Base-by-base conservation (phyloP, 202 grass and related monocot genomes). In the Elaeis oleifera region DNA sequence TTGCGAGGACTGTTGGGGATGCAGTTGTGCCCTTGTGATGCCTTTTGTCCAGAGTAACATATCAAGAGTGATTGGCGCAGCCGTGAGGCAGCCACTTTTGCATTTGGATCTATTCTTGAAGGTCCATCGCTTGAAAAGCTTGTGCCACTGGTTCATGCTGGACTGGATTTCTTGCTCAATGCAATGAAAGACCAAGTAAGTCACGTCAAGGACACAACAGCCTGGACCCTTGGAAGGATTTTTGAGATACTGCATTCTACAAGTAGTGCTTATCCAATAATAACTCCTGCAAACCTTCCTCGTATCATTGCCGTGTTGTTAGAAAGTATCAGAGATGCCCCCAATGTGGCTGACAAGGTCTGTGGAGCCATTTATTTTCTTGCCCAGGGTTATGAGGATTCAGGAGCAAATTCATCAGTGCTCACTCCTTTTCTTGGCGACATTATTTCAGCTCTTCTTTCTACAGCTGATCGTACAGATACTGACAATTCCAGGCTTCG, bases 341-440 rank as follows among this genome's bases (percentile, higher is more conserved):
- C 90, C 70, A 89, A 89, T 71, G 89, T 95, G 63, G 89, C 89
- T 24, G 89, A 95, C 73, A 95, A 95, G 77, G 81, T 95, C 19
- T 95, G 85, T 65, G 85, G 90, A 59, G 79, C 90, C 32, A 82
- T 89, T 81, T 95, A 95, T 83, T 95, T 89, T 67, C 90, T 95
- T 31, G 82, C 79, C 21, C 90, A 95, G 74, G 85, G 90, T 18
- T 89, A 86, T 71, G 90, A 89, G 71, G 79, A 85, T 67, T 72
- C 61, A 50, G 76, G 71, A 53, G 64, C 70, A 0, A 64, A 59
- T 24, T 81, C 85, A 50, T 89, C 77, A 50, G 60, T 80, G 51
- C 90, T 95, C 50, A 95, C 90, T 16, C 90, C 79, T 79, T 95
- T 81, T 80, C 75, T 89, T 57, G 81, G 83, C 17, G 84, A 83